Evolutionary conservation across 768 basidiomycete genomes (phyloP), one percentile per base, ranked within the genome.

Genomic region (Rhizopogon roseolus): DNA sequence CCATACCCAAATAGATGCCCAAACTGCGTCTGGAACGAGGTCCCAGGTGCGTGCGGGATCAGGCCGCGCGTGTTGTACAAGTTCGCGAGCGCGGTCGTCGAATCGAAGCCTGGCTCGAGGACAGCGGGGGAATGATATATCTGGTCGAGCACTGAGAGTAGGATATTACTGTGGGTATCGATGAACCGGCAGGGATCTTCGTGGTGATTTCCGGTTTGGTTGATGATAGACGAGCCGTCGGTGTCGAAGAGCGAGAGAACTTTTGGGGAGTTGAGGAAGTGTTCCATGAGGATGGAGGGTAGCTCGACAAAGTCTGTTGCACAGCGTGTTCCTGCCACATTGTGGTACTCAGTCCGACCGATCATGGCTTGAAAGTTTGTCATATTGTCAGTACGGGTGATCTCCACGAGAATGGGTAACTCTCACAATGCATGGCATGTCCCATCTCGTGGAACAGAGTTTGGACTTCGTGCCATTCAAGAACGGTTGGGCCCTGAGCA

Each of bases 371-470:
- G 8, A 25, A 36, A 3, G 13, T n/a, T 36, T 36, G 60, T 11
- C 27, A 29, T 41, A 54, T 45, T 52, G 48, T 54, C 5, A 53
- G 34, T 42, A n/a, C 36, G 50, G 29, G 16, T 42, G 57, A 34
- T 52, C 19, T 49, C 41, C 43, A 41, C 27, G 49, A 39, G 34
- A 29, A 27, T 17, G 38, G 52, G 17, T 14, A 59, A 40, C 11
- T n/a, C 93, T 78, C 64, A 98, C 97, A 99, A 67, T 99, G 97
- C 82, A 99, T 93, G 10, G 97, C 97, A 71, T 99, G 97, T 1
- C 97, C 97, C 93, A 98, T 97, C 72, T 99, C 97, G 62, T 99
- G 97, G 72, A 94, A 97, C 22, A 98, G 73, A 2, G 96, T 98
- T 66, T 89, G 76, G 8, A 98, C 91, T 60, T 98, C 94, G 61